These are phyloP conservation scores for Lomentospora prolificans DNA, from an alignment of 2,329 filamentous ascomycete species.

Conservation along the genomic window DNA sequence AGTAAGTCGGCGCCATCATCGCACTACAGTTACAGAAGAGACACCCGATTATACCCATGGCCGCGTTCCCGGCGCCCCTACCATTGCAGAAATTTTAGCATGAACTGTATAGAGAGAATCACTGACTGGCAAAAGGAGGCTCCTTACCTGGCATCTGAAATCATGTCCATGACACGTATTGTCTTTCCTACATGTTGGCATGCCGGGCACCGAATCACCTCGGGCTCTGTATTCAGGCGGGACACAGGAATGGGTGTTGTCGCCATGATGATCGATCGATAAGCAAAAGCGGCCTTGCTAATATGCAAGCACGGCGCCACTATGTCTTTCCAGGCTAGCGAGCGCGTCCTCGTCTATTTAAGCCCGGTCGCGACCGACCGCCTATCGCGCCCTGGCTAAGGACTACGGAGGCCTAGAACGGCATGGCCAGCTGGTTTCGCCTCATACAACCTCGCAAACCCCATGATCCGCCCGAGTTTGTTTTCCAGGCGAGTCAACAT, in stretches of 20 bases:
- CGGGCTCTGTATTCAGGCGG: neutral
- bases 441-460: too few relatives aligned
- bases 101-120: too few relatives aligned
- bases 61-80: neutral
- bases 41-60: neutral
- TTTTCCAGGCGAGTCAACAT: too few relatives aligned
- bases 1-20: neutral
- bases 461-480: too few relatives aligned
- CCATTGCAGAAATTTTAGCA: neutral
- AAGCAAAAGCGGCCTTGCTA: neutral
- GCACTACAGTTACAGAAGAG: neutral
- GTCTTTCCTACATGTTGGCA: neutral
- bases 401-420: too few relatives aligned
- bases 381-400: too few relatives aligned
- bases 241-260: neutral
- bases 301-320: too few relatives aligned
- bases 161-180: neutral
- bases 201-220: neutral
- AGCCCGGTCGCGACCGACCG: too few relatives aligned
- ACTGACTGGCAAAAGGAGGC: neutral
- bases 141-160: neutral
- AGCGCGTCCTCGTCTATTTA: too few relatives aligned
- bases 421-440: too few relatives aligned
- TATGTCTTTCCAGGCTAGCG: too few relatives aligned
- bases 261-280: neutral